These are phyloP conservation scores for Salix brachista DNA, from an alignment of 345 rosid genomes.

Conservation along the genomic window DNA sequence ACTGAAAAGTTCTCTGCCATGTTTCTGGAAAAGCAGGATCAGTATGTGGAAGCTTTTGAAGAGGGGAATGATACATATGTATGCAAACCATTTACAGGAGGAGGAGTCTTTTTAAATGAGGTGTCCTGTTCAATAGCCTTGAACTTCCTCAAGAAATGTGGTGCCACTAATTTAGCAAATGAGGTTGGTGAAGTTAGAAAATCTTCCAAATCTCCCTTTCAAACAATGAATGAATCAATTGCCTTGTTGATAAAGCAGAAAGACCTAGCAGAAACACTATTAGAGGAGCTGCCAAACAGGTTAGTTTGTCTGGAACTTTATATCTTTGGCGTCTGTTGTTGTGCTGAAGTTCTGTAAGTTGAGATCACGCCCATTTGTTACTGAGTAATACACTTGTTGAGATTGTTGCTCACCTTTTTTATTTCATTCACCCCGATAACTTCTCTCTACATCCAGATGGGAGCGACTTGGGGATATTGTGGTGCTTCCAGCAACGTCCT, in stretches of 20 bases:
- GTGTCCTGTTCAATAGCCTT: slow-evolving; percentile 50
- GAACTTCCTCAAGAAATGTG: slow-evolving; percentile 52
- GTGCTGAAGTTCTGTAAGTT: background rate
- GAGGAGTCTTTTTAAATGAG: slow-evolving; percentile 36
- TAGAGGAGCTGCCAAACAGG: slow-evolving; percentile 73
- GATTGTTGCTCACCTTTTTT: background rate
- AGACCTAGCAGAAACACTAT: slow-evolving; percentile 49
- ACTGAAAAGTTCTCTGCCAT: slow-evolving; percentile 49
- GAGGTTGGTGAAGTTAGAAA: slow-evolving; percentile 50
- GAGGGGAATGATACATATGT: slow-evolving; percentile 25
- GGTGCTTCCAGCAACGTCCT: slow-evolving; percentile 75
- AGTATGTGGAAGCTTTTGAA: slow-evolving; percentile 21
- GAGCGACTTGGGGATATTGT: slow-evolving; percentile 82
- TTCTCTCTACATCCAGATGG: slow-evolving; percentile 54
- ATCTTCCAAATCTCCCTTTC: slow-evolving; percentile 56
- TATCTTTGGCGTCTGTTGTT: background rate
- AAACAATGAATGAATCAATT: slow-evolving; percentile 56
- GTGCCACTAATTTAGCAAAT: slow-evolving; percentile 45
- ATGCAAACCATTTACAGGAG: slow-evolving; percentile 21
- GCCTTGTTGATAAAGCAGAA: slow-evolving; percentile 44
- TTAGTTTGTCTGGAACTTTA: slow-evolving; percentile 27
- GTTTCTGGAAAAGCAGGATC: slow-evolving; percentile 36
- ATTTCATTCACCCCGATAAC: background rate
- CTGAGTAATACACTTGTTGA: too few relatives aligned
- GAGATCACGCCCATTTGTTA: background rate